Percentiles rank a stretch among this genome's conserved stretches.
phyloP scores from a whole-genome alignment of 1,284 basidiomycete species.

The Marasmius oreades region DNA sequence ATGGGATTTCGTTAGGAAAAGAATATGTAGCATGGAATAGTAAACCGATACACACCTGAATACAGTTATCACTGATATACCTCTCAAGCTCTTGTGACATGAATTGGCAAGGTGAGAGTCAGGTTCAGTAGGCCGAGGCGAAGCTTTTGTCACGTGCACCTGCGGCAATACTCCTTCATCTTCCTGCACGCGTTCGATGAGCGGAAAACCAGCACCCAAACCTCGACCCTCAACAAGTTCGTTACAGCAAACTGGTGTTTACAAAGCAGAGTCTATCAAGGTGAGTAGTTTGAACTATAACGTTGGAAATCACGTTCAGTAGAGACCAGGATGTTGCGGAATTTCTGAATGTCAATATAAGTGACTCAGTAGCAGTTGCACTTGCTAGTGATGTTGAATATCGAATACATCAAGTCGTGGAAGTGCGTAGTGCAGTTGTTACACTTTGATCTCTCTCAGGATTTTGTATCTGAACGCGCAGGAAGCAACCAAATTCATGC shows the following conservation, averaged over 20 bases:
- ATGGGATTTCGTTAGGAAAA: slow-evolving; percentile 3
- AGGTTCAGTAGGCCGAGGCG: no score
- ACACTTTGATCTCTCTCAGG: slow-evolving; percentile 1
- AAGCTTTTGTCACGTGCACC: no score
- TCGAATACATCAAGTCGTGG: slow-evolving; percentile 89
- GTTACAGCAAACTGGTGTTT: slow-evolving; percentile 54
- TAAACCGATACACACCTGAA: slow-evolving; percentile 53
- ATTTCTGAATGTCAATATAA: slow-evolving; percentile 77
- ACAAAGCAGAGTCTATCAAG: slow-evolving; percentile 64
- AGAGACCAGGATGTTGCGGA: slow-evolving; percentile 84
- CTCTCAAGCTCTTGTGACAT: slow-evolving; percentile 65
- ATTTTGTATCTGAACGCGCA: slow-evolving; percentile 27
- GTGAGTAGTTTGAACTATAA: slow-evolving; percentile 27
- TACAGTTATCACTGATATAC: slow-evolving; percentile 85
- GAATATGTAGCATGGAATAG: neutral
- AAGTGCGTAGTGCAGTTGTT: slow-evolving; percentile 46
- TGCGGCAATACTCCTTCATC: no score
- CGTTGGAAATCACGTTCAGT: slow-evolving; percentile 14
- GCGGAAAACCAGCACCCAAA: slow-evolving; percentile 29
- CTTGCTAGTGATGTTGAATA: slow-evolving; percentile 98
- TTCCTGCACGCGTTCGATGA: slow-evolving; percentile 3
- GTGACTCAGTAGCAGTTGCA: slow-evolving; percentile 79
- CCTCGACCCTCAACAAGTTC: slow-evolving; percentile 31
- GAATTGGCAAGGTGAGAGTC: slow-evolving; percentile 3
- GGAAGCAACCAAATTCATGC: slow-evolving; percentile 97